phyloP scores from a whole-genome alignment of 2,329 filamentous ascomycete genomes.

The Pseudogymnoascus sp. region DNA sequence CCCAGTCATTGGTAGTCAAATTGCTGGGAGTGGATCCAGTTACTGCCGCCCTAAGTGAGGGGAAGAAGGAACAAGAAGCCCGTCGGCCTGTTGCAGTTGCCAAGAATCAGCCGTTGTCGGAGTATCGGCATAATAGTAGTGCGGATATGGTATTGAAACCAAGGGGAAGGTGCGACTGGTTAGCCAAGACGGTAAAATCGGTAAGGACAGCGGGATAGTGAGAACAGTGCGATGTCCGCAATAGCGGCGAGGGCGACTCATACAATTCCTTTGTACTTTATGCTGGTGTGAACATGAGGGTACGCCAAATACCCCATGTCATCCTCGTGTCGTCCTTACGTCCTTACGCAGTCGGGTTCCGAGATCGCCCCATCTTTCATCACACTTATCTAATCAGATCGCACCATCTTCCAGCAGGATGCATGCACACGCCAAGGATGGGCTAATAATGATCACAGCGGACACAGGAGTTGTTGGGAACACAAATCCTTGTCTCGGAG shows the following conservation, averaged over 20 bases:
- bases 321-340: not conserved
- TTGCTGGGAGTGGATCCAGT: not conserved
- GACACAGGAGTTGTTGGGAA: not conserved
- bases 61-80: not conserved
- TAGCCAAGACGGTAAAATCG: not conserved
- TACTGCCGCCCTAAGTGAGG: not conserved
- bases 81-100: not conserved
- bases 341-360: not conserved
- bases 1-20: not conserved
- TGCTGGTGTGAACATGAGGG: not conserved
- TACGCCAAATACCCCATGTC: not conserved
- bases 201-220: not conserved
- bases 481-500: not conserved
- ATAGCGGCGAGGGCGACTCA: not conserved
- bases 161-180: not conserved
- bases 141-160: not conserved
- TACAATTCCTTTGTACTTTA: not conserved
- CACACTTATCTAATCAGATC: constrained; percentile 2
- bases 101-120: not conserved
- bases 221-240: not conserved
- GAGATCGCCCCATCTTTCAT: not conserved
- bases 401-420: not conserved
- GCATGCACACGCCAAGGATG: not conserved
- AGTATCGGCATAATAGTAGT: not conserved
- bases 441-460: not conserved